phyloP scores from a whole-genome alignment of 2,329 filamentous ascomycete genomes.

The Macrophomina tecta region DNA sequence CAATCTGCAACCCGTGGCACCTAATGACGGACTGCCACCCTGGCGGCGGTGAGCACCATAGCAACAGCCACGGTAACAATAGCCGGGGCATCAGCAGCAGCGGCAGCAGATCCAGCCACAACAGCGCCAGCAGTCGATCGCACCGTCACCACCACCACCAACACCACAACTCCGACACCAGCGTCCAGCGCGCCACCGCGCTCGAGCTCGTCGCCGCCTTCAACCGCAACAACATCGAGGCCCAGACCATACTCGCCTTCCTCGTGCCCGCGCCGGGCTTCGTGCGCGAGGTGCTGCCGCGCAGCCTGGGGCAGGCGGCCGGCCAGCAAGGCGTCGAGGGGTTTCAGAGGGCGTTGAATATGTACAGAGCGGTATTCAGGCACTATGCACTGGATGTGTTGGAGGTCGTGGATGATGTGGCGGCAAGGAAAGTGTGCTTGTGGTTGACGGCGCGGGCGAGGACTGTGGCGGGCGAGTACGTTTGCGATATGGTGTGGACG shows the following conservation, averaged over 20 bases:
- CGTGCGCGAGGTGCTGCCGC: conserved; percentile 17
- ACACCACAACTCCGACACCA: neutral
- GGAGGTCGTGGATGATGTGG: conserved; percentile 17
- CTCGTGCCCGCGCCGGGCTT: neutral
- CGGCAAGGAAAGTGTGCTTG: conserved; percentile 16
- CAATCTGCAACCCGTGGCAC: conserved; percentile 9
- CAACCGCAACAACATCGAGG: conserved; percentile 27
- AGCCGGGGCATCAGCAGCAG: neutral
- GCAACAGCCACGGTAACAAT: neutral
- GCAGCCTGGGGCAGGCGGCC: neutral
- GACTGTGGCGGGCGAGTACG: conserved; percentile 11
- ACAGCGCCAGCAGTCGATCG: neutral
- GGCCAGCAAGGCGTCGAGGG: conserved; percentile 1
- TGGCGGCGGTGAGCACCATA: no score
- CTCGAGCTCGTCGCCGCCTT: conserved; percentile 21
- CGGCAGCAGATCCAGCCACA: neutral
- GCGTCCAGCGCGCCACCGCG: conserved; percentile 10
- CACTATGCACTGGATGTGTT: conserved; percentile 6
- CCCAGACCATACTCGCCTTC: conserved; percentile 1
- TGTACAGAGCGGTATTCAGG: conserved; percentile 18
- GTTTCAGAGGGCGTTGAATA: conserved; percentile 21
- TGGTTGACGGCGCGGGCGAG: conserved; percentile 17
- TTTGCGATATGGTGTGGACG: conserved; percentile 17
- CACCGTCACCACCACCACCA: no score
- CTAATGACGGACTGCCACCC: neutral